A percentile compares a stretch with the other conserved stretches of the same genome.
Evolutionary conservation across 2,329 filamentous ascomycete genomes (phyloP).

Genomic region (Aspergillus quadrilineatus): DNA sequence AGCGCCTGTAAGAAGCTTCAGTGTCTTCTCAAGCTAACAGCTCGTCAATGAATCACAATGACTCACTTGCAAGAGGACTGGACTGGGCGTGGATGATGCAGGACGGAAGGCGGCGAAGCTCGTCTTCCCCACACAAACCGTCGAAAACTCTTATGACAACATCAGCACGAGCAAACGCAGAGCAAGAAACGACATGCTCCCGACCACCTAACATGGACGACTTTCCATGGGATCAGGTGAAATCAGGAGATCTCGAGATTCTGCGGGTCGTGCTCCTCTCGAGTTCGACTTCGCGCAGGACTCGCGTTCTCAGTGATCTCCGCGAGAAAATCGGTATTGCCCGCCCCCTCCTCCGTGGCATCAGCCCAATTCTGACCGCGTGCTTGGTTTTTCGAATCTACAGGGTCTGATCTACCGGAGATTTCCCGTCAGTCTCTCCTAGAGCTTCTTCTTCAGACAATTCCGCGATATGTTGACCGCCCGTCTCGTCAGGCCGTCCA

Average conservation of each 20-base stretch:
- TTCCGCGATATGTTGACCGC: constrained; percentile 83
- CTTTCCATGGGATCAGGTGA: constrained; percentile 47
- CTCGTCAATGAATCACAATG: constrained; percentile 7
- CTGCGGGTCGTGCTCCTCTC: constrained; percentile 42
- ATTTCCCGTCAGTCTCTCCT: constrained; percentile 53
- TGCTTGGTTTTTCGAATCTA: constrained; percentile 1
- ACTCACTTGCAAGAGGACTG: constrained; percentile 1
- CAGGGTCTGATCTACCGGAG: constrained; percentile 35
- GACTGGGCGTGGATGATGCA: constrained; percentile 13
- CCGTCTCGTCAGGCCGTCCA: constrained; percentile 80
- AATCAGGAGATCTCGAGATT: constrained; percentile 41
- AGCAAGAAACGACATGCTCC: constrained; percentile 27
- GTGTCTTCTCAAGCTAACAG: neutral
- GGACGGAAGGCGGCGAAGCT: constrained; percentile 28
- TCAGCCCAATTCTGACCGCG: constrained; percentile 16
- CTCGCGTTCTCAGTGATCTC: constrained; percentile 44
- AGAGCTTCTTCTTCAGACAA: constrained; percentile 78
- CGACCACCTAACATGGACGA: constrained; percentile 42
- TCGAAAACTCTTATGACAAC: constrained; percentile 44
- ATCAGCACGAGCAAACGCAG: constrained; percentile 25
- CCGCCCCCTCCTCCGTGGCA: constrained; percentile 8
- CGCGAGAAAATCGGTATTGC: constrained; percentile 45
- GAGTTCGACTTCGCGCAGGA: constrained; percentile 43
- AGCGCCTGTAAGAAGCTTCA: constrained; percentile 4
- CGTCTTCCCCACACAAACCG: constrained; percentile 23